Base-by-base conservation (phyloP, 306 rosid genomes). In the Casuarina glauca region DNA sequence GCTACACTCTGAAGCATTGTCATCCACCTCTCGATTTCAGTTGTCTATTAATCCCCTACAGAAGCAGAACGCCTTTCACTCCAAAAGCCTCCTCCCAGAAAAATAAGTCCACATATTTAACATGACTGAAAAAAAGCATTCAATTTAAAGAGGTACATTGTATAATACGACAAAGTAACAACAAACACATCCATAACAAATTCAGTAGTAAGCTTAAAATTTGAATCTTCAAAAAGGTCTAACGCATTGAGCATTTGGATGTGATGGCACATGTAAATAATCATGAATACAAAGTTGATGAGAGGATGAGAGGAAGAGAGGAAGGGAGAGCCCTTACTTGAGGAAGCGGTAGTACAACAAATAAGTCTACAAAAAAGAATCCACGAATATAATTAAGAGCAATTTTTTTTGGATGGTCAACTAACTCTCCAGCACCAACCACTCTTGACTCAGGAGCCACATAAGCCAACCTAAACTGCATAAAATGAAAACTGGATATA, bases 391-490 rank as follows among this genome's bases (percentile, higher is more conserved):
- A 93, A 82, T 89, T 70, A 52, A 79, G 62, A 43, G 97, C 97
- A 72, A 93, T 91, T 83, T 84, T 81, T 78, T 77, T 87, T 16
- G 98, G 98, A 76, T 87, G 89, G 81, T 91, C 98, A 76, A 86
- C 96, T 82, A 93, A 79, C 73, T 86, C 92, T 44, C 98, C 98
- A 63, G 98, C 93, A 84, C 98, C 98, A 80, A 93, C 91, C 61
- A 91, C 96, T 76, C 76, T 82, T 0, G 98, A 80, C 75, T 93
- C 98, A 3, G 92, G 97, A 81, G 93, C 91, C 76, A 93, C 96
- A 82, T 84, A 93, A 61, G 98, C 98, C 88, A 93, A 82, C 86
- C 89, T 88, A 82, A 90, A 93, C 98, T 93, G 93, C 77, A 80
- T 79, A 76, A 36, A 63, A 76, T 42, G 8, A 77, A 71, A 52